Base-by-base conservation (phyloP, 1,284 basidiomycete species). In the Cryptococcus maquisensis region DNA sequence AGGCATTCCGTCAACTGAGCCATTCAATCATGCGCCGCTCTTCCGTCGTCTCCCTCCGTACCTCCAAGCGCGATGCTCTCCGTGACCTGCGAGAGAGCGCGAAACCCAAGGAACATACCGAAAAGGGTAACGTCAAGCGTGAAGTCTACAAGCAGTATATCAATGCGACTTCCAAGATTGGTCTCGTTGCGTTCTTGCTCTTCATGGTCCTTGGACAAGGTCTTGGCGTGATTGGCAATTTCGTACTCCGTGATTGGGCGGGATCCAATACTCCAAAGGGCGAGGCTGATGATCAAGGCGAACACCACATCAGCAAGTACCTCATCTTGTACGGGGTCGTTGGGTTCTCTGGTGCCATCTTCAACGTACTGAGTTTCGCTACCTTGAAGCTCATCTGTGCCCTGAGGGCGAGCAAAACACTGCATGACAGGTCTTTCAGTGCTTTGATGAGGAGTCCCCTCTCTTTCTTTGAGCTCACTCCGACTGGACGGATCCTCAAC, bases 391-490 rank as follows among this genome's bases (percentile, higher is more conserved):
- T 93, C 13, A 81, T 84, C 57, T 92, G 90, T 69, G 83, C 87
- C 3, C 74, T 95, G 52, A 79, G 86, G 57, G 88, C 87, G 61
- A 85, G 90, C 45, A 83, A 80, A 68, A 77, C 80, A 52, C 79
- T 94, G 60, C 91, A 95, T 68, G 89, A 94, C 64, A 55, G 68
- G 24, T 70, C 67, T 51, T 74, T 78, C 61, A 36, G 83, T 28
- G 82, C 89, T 1, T 81, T 96, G 24, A 84, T 96, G 79, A 82
- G 82, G 40, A 86, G 89, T 1, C 91, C 92, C 0, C 77, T 95
- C 66, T 84, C 83, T 60, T 96, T 91, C 79, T 96, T 95, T 67
- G 91, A 93, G 74, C 76, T 83, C 52, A 92, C 88, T 0, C 88
- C 90, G 2, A 85, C 83, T 21, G 88, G 89, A 65, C 68, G 71